Conservation (phyloP, 768 basidiomycete species). For the Phylloporus scabripes region DNA sequence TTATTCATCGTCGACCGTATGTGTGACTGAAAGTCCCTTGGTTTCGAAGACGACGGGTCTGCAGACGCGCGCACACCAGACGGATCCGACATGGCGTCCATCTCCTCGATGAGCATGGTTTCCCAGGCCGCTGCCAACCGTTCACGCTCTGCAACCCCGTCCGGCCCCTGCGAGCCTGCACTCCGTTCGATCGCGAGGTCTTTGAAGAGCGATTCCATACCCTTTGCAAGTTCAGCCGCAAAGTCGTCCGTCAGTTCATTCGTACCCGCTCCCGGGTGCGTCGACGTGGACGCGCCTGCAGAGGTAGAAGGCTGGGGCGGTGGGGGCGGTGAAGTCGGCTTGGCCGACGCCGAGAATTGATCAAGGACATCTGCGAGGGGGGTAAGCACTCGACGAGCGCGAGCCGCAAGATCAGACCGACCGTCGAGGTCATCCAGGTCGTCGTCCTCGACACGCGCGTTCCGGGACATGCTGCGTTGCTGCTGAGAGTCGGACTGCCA, state of each 20-base stretch:
- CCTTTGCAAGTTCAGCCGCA: slow-evolving; percentile 35
- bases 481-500: neutral
- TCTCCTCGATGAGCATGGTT: slow-evolving; percentile 58
- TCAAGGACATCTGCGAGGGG: slow-evolving; percentile 42
- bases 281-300: slow-evolving; percentile 14
- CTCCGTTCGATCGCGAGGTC: slow-evolving; percentile 13
- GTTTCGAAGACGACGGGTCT: slow-evolving; percentile 1
- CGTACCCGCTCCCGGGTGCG: slow-evolving; percentile 8
- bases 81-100: slow-evolving; percentile 35
- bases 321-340: slow-evolving; percentile 8
- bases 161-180: slow-evolving; percentile 10
- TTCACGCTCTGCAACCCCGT: slow-evolving; percentile 25
- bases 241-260: slow-evolving; percentile 29
- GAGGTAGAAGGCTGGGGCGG: slow-evolving; percentile 10
- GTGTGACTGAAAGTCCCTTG: slow-evolving; percentile 57
- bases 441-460: slow-evolving; percentile 31
- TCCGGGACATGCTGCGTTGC: slow-evolving; percentile 10
- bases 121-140: slow-evolving; percentile 63
- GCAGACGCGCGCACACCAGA: neutral
- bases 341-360: slow-evolving; percentile 33
- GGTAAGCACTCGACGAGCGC: slow-evolving; percentile 6
- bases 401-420: slow-evolving; percentile 12
- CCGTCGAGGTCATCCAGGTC: slow-evolving; percentile 42
- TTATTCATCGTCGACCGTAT: slow-evolving; percentile 72
- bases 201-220: slow-evolving; percentile 41